phyloP scores from a whole-genome alignment of 805 yeast species.

The Schwanniomyces occidentalis region DNA sequence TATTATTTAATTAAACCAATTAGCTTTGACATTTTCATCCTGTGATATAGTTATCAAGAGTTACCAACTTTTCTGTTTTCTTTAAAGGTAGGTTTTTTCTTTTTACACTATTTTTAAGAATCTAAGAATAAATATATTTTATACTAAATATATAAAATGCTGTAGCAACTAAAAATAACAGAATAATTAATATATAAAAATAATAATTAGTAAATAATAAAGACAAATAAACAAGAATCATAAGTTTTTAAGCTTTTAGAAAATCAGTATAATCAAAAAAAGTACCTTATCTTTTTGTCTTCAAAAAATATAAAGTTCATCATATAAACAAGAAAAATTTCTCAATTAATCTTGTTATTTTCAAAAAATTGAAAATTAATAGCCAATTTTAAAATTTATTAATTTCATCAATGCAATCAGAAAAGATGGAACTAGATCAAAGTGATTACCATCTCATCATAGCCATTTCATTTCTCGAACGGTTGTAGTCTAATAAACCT shows the following conservation, averaged over 20 bases:
- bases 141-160: slow-evolving; percentile 10
- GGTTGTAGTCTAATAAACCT: slow-evolving; percentile 78
- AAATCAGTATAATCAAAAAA: background rate
- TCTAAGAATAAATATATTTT: slow-evolving; percentile 9
- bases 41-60: too few species aligned
- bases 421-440: slow-evolving; percentile 2
- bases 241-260: slow-evolving; percentile 1
- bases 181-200: slow-evolving; percentile 6
- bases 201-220: slow-evolving; percentile 5
- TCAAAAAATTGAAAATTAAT: slow-evolving; percentile 1
- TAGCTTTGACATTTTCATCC: too few species aligned
- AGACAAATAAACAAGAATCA: slow-evolving; percentile 4
- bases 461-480: slow-evolving; percentile 87
- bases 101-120: background rate
- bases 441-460: slow-evolving; percentile 66
- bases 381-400: slow-evolving; percentile 1
- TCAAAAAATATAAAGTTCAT: slow-evolving; percentile 3
- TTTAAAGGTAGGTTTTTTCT: background rate
- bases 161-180: slow-evolving; percentile 5
- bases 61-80: background rate
- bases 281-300: slow-evolving; percentile 1
- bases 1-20: slow-evolving; percentile 50
- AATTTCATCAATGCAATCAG: slow-evolving; percentile 1
- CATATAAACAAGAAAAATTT: slow-evolving; percentile 5
- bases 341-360: slow-evolving; percentile 2